Conservation (phyloP, 2,329 filamentous ascomycete species). For the Hymenoscyphus fraxineus region DNA sequence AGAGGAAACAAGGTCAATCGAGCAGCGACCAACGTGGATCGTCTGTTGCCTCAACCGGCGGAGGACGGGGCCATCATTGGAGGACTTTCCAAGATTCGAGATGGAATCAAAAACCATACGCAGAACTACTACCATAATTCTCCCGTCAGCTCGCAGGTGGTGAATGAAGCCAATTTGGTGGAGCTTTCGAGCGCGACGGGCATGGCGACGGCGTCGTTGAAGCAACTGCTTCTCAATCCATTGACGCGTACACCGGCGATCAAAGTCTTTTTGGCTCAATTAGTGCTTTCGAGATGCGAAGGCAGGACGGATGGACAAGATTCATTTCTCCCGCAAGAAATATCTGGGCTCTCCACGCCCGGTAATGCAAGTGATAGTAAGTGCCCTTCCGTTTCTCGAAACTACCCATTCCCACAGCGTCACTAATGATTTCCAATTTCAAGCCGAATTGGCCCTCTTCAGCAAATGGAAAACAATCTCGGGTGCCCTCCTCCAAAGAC, state of each 20-base stretch:
- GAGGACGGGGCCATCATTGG: slow-evolving; percentile 18
- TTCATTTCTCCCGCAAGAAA: slow-evolving; percentile 16
- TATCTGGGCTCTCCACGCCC: not conserved
- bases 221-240: slow-evolving; percentile 13
- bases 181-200: slow-evolving; percentile 10
- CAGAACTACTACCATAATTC: slow-evolving; percentile 20
- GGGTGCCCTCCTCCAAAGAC: slow-evolving; percentile 14
- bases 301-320: not conserved
- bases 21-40: slow-evolving; percentile 8
- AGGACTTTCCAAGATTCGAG: slow-evolving; percentile 18
- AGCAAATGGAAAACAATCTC: slow-evolving; percentile 22
- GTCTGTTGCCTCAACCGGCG: slow-evolving; percentile 15
- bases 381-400: not conserved
- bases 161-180: slow-evolving; percentile 14
- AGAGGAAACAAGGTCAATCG: not conserved
- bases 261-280: slow-evolving; percentile 11
- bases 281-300: slow-evolving; percentile 17
- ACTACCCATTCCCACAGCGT: not conserved
- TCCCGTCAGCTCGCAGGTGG: slow-evolving; percentile 2
- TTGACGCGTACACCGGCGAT: slow-evolving; percentile 10
- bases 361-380: slow-evolving; percentile 7
- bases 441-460: slow-evolving; percentile 15
- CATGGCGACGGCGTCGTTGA: slow-evolving; percentile 4
- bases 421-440: not conserved
- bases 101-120: slow-evolving; percentile 21